A percentile compares a stretch with the other conserved stretches of the same genome.
Conservation (phyloP, 805 yeast genomes). For the Ogataea thermomethanolica region DNA sequence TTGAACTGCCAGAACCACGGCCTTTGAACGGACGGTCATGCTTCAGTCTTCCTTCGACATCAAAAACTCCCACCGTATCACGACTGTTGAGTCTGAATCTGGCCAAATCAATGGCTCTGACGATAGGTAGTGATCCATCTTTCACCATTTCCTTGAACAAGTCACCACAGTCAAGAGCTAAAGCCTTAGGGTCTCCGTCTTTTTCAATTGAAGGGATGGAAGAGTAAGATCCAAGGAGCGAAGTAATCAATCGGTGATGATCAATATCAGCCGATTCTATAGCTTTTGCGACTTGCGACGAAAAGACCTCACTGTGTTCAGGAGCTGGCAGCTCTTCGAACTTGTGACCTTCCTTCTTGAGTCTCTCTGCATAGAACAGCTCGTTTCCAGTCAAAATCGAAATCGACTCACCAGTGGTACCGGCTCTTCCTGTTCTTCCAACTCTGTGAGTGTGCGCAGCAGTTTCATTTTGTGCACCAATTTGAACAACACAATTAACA, state of each 20-base stretch:
- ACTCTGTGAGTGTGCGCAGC: constrained; percentile 89
- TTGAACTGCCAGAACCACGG: neutral
- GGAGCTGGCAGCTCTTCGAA: constrained; percentile 45
- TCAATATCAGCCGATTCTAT: constrained; percentile 13
- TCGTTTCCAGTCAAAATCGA: constrained; percentile 58
- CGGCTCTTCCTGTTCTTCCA: constrained; percentile 96
- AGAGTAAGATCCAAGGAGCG: constrained; percentile 16
- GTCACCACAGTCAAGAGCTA: constrained; percentile 33
- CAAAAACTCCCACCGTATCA: constrained; percentile 28
- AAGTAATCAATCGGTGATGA: constrained; percentile 15
- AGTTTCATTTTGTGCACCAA: constrained; percentile 69
- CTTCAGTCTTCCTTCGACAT: constrained; percentile 27
- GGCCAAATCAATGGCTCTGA: constrained; percentile 19
- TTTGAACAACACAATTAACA: constrained; percentile 80
- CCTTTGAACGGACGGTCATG: no score
- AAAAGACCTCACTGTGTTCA: constrained; percentile 34
- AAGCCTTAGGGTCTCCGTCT: constrained; percentile 30
- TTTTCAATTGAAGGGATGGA: constrained; percentile 27
- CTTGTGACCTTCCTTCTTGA: constrained; percentile 52
- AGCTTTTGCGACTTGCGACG: neutral
- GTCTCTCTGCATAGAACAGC: constrained; percentile 46
- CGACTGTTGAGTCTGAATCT: constrained; percentile 28
- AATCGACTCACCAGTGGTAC: constrained; percentile 68
- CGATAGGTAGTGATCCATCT: constrained; percentile 16
- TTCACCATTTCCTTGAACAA: constrained; percentile 29